phyloP scores from a whole-genome alignment of 257 asterid genomes.

The Nemophila menziesii region DNA sequence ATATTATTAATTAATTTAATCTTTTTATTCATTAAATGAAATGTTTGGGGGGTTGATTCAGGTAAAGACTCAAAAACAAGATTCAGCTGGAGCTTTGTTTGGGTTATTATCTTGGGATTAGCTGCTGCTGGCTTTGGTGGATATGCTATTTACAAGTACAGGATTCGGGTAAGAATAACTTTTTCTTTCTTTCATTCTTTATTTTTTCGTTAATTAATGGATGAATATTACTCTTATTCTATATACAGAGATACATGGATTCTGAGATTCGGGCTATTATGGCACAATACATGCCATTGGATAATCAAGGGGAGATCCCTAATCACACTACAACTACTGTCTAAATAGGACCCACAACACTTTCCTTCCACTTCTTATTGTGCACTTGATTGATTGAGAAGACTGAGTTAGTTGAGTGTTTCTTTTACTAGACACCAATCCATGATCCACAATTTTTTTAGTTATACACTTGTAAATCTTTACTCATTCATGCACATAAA shows the following conservation, averaged over 20 bases:
- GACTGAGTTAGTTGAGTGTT: too few relatives aligned
- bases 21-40: too few relatives aligned
- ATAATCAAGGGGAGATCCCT: conserved; percentile 69
- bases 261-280: conserved; percentile 91
- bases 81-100: conserved; percentile 55
- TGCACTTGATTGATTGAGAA: too few relatives aligned
- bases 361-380: too few relatives aligned
- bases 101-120: conserved; percentile 62
- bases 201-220: background rate
- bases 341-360: too few relatives aligned
- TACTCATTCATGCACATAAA: too few relatives aligned
- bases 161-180: conserved; percentile 54
- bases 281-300: conserved; percentile 97
- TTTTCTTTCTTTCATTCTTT: background rate
- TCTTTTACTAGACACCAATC: too few relatives aligned
- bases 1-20: too few relatives aligned
- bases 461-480: too few relatives aligned
- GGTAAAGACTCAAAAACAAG: conserved; percentile 39
- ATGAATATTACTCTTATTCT: too few relatives aligned
- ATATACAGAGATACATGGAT: conserved; percentile 82
- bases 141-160: conserved; percentile 77
- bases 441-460: too few relatives aligned
- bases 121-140: conserved; percentile 61
- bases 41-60: too few relatives aligned
- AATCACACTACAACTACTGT: conserved; percentile 27